Conservation (phyloP, 768 basidiomycete species). For the Panaeolus papilionaceus region DNA sequence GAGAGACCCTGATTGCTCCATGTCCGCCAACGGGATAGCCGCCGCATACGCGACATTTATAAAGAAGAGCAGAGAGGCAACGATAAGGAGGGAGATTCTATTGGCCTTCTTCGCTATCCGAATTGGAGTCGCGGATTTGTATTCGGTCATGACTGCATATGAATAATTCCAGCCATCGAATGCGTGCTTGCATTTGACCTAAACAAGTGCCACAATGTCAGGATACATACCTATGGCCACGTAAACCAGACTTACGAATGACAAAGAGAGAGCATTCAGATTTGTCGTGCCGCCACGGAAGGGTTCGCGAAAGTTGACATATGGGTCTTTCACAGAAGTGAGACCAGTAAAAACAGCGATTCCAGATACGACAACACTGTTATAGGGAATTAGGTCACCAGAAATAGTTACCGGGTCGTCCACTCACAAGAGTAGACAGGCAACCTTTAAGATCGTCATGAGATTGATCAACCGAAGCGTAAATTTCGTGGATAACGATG, state of each 20-base stretch:
- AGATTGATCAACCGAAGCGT: constrained; percentile 39
- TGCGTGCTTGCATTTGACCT: constrained; percentile 43
- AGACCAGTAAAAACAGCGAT: constrained; percentile 64
- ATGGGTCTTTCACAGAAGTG: constrained; percentile 59
- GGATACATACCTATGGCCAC: not conserved
- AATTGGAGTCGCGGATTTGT: constrained; percentile 46
- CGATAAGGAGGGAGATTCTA: constrained; percentile 45
- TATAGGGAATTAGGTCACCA: not conserved
- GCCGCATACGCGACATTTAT: constrained; percentile 49
- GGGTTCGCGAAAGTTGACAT: constrained; percentile 58
- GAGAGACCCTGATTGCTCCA: constrained; percentile 39
- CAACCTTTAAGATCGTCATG: constrained; percentile 37
- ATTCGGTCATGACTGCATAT: constrained; percentile 54
- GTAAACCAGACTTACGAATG: constrained; percentile 31
- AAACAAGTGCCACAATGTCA: constrained; percentile 15
- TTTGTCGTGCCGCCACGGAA: constrained; percentile 57
- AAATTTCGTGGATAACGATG: constrained; percentile 43
- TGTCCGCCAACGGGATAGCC: constrained; percentile 41
- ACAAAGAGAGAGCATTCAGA: constrained; percentile 48
- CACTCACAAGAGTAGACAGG: constrained; percentile 38
- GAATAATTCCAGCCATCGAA: constrained; percentile 42
- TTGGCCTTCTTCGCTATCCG: constrained; percentile 51
- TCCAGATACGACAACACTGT: constrained; percentile 54
- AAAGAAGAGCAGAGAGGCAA: constrained; percentile 51
- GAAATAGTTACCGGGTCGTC: not conserved